phyloP scores from a whole-genome alignment of 345 rosid species.

The Laguncularia racemosa region DNA sequence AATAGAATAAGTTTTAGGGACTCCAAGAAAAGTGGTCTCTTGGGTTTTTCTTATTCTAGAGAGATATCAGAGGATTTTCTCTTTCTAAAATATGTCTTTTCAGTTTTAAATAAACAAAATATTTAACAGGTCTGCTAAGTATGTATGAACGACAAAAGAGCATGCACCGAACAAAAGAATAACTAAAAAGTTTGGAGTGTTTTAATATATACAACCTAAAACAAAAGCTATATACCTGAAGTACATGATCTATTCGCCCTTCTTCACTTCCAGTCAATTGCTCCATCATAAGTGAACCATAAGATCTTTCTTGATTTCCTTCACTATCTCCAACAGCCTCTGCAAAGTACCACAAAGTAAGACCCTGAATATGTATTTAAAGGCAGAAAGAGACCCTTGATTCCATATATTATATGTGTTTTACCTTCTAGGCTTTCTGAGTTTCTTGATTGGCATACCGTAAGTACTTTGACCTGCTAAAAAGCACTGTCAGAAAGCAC shows the following conservation, averaged over 20 bases:
- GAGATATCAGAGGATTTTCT: too few species aligned
- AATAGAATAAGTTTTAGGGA: too few species aligned
- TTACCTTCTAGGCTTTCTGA: constrained; percentile 56
- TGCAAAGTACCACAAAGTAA: constrained; percentile 12
- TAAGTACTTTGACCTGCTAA: constrained; percentile 64
- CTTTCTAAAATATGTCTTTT: too few species aligned
- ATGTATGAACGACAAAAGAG: constrained; percentile 1
- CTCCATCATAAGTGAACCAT: constrained; percentile 84
- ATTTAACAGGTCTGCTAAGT: too few species aligned
- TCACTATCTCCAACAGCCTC: constrained; percentile 35
- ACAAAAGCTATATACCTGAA: constrained; percentile 53
- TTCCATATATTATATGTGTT: not conserved
- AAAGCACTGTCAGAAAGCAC: constrained; percentile 2
- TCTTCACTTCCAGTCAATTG: constrained; percentile 68
- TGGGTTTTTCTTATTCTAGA: too few species aligned
- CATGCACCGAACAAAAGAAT: not conserved
- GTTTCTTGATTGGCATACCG: constrained; percentile 68
- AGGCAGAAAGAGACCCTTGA: not conserved
- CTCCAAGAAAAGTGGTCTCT: too few species aligned
- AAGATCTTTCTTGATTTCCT: constrained; percentile 48
- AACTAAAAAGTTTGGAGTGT: not conserved
- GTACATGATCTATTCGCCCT: constrained; percentile 86
- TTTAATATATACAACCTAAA: not conserved
- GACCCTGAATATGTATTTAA: not conserved
- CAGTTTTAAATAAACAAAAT: too few species aligned